Percentiles rank a stretch among this genome's conserved stretches.
phyloP scores from a whole-genome alignment of 2,329 filamentous ascomycete genomes.

The Salinomyces thailandicus region DNA sequence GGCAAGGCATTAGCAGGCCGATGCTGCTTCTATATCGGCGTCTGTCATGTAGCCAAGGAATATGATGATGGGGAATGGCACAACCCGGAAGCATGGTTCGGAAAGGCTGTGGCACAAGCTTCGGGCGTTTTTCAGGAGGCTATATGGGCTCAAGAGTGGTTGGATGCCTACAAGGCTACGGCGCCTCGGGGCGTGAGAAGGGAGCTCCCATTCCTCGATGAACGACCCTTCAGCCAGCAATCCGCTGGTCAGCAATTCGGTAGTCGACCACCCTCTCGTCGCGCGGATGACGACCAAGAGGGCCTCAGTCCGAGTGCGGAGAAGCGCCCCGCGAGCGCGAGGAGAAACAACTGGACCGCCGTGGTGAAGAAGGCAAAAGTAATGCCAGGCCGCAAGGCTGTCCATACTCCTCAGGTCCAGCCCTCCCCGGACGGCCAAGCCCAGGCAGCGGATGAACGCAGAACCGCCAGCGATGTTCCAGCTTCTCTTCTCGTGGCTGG shows the following conservation, averaged over 20 bases:
- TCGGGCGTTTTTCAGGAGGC: constrained; percentile 6
- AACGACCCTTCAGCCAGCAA: not conserved
- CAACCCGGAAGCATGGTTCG: constrained; percentile 1
- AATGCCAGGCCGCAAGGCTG: too few relatives aligned
- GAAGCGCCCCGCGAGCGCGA: too few relatives aligned
- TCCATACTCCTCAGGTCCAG: too few relatives aligned
- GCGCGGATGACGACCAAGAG: too few relatives aligned
- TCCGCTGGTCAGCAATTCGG: not conserved
- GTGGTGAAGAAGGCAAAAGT: too few relatives aligned
- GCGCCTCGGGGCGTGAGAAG: not conserved
- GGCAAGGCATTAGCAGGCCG: constrained; percentile 5
- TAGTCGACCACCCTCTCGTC: too few relatives aligned
- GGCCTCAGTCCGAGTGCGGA: too few relatives aligned
- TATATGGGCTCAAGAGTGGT: constrained; percentile 4
- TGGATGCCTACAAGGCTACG: not conserved
- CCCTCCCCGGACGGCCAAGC: too few relatives aligned
- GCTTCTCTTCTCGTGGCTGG: too few relatives aligned
- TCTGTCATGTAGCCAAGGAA: constrained; percentile 1
- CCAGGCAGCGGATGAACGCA: too few relatives aligned
- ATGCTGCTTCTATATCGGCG: constrained; percentile 7
- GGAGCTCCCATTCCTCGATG: not conserved
- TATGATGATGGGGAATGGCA: not conserved
- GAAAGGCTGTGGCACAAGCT: constrained; percentile 3
- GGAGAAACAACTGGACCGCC: too few relatives aligned
- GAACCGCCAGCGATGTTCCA: too few relatives aligned